These are phyloP conservation scores for Alternaria metachromatica DNA, from an alignment of 2,329 filamentous ascomycete species.

Conservation along the genomic window DNA sequence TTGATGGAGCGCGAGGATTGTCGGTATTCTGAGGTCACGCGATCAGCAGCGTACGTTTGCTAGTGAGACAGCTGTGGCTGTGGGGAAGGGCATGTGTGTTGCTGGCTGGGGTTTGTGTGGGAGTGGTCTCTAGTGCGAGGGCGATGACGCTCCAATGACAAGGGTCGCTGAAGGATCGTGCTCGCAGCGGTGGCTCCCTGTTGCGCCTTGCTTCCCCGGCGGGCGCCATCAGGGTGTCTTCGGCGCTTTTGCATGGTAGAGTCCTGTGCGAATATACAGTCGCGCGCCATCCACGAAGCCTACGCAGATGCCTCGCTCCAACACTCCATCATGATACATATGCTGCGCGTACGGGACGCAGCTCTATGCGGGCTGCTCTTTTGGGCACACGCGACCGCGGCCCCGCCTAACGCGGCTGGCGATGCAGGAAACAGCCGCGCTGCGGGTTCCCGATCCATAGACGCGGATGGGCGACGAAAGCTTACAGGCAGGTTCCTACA, in stretches of 20 bases:
- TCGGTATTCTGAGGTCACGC: neutral
- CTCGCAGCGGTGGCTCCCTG: conserved; percentile 20
- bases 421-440: conserved; percentile 16
- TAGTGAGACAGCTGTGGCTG: neutral
- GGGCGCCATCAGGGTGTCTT: conserved; percentile 32
- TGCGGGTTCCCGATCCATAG: conserved; percentile 11
- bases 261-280: conserved; percentile 19
- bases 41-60: neutral
- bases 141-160: conserved; percentile 35
- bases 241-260: conserved; percentile 2
- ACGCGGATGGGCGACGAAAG: conserved; percentile 25
- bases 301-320: neutral
- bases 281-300: conserved; percentile 11
- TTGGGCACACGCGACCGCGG: conserved; percentile 32
- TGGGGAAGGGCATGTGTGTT: conserved; percentile 9
- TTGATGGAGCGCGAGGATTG: neutral
- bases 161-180: conserved; percentile 26
- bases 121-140: conserved; percentile 1
- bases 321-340: conserved; percentile 14
- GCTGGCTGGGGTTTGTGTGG: conserved; percentile 1
- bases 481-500: conserved; percentile 78
- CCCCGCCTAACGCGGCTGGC: conserved; percentile 32
- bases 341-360: conserved; percentile 32
- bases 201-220: conserved; percentile 12
- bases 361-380: conserved; percentile 38